Conservation (phyloP, 192 early-diverging fungal species). For the Coemansia sp. region DNA sequence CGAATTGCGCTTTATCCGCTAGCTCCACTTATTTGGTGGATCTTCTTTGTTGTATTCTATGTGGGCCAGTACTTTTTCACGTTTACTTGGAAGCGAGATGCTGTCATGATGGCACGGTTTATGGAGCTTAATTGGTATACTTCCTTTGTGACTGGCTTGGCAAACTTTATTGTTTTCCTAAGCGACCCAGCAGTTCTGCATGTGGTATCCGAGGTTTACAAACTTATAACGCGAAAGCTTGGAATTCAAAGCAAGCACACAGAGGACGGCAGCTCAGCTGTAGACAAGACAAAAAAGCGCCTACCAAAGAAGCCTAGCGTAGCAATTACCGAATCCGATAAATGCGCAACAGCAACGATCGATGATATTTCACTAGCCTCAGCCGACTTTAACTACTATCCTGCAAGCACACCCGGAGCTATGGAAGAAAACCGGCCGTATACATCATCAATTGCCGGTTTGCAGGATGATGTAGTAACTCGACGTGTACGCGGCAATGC, state of each 20-base stretch:
- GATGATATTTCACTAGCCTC: conserved; percentile 8
- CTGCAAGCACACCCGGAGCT: not conserved
- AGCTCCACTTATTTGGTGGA: conserved; percentile 27
- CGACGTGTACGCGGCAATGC: conserved; percentile 16
- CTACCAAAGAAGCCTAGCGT: conserved; percentile 10
- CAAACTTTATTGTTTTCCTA: conserved; percentile 37
- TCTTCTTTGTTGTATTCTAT: conserved; percentile 15
- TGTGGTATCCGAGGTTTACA: conserved; percentile 22
- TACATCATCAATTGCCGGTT: conserved; percentile 7
- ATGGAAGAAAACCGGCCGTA: conserved; percentile 18
- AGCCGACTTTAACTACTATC: not conserved
- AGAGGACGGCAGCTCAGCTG: not conserved
- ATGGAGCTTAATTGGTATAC: conserved; percentile 15
- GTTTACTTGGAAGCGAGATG: conserved; percentile 23
- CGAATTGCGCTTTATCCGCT: conserved; percentile 44
- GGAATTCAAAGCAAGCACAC: not conserved
- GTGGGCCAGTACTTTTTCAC: conserved; percentile 20
- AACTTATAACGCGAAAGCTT: not conserved
- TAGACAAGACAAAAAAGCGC: not conserved
- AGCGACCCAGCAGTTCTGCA: conserved; percentile 27
- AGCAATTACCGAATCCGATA: conserved; percentile 12
- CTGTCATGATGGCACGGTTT: conserved; percentile 3
- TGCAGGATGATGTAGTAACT: conserved; percentile 28
- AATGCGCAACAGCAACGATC: not conserved
- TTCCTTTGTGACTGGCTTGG: conserved; percentile 7